phyloP scores from a whole-genome alignment of 768 basidiomycete genomes.

The Tricholoma terreum region DNA sequence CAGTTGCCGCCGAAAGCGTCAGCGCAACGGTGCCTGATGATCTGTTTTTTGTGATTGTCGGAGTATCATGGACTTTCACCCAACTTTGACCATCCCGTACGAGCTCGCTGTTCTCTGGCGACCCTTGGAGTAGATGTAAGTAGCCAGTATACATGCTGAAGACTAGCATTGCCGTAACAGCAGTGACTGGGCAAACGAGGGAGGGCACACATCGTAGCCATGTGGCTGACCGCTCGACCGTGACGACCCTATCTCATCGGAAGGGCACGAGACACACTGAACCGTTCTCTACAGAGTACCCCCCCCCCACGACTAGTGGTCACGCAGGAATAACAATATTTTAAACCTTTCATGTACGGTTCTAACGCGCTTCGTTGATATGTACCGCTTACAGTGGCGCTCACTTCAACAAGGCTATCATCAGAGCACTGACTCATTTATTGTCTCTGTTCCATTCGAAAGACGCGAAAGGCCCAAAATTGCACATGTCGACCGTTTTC shows the following conservation, averaged over 20 bases:
- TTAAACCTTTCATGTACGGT: too few species aligned
- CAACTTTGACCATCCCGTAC: slow-evolving; percentile 27
- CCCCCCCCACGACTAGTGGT: too few species aligned
- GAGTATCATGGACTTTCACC: too few species aligned
- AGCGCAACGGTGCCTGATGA: slow-evolving; percentile 43
- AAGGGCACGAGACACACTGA: slow-evolving; percentile 41
- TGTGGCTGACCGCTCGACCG: slow-evolving; percentile 49
- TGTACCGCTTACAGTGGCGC: too few species aligned
- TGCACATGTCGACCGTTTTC: too few species aligned
- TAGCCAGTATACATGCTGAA: neutral
- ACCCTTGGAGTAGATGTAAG: slow-evolving; percentile 52
- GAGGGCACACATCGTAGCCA: slow-evolving; percentile 53
- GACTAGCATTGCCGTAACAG: slow-evolving; percentile 9
- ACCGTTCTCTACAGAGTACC: too few species aligned
- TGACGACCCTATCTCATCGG: slow-evolving; percentile 63
- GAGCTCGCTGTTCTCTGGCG: slow-evolving; percentile 39
- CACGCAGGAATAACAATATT: too few species aligned
- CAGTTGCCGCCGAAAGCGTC: slow-evolving; percentile 27
- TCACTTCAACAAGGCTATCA: too few species aligned
- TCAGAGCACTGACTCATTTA: too few species aligned
- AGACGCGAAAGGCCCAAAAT: too few species aligned
- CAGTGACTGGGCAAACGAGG: slow-evolving; percentile 50
- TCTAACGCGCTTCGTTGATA: too few species aligned
- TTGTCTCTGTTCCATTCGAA: too few species aligned
- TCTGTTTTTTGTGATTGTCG: neutral